Percentiles rank a stretch among this genome's conserved stretches.
These are phyloP conservation scores for Syzygium malaccense DNA, from an alignment of 441 rosid species.

Conservation along the genomic window DNA sequence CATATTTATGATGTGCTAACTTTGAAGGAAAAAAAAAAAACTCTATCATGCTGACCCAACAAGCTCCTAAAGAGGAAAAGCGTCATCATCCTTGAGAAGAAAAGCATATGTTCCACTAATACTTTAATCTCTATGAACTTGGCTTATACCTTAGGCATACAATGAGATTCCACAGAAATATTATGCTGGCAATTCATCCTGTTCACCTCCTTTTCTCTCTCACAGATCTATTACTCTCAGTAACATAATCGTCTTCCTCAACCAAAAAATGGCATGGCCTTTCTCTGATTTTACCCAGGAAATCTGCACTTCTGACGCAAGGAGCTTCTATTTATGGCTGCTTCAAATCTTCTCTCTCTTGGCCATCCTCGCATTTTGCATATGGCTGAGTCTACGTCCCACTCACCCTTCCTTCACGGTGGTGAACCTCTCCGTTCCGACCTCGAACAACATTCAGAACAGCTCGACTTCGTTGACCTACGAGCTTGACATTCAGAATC, in stretches of 20 bases:
- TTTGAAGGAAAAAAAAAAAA: background rate
- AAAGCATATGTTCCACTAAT: background rate
- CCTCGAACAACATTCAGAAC: background rate
- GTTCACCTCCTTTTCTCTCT: background rate
- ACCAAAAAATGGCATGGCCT: background rate
- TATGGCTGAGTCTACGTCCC: conserved; percentile 32
- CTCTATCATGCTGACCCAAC: background rate
- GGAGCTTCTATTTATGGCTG: conserved; percentile 17
- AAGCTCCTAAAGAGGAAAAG: background rate
- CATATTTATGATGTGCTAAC: background rate
- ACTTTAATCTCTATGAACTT: background rate
- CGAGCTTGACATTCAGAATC: conserved; percentile 23
- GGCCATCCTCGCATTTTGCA: conserved; percentile 21
- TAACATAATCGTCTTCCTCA: background rate
- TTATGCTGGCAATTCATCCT: background rate
- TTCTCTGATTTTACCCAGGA: background rate
- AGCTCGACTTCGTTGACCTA: background rate
- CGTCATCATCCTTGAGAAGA: background rate
- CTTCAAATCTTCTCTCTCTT: conserved; percentile 21
- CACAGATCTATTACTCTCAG: background rate
- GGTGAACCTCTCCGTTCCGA: conserved; percentile 19
- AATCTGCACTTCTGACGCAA: background rate
- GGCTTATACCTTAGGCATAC: background rate
- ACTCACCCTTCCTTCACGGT: conserved; percentile 17
- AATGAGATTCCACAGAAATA: background rate